Percentiles rank a stretch among this genome's conserved stretches.
These are phyloP conservation scores for Epichloe aotearoae DNA, from an alignment of 2,329 filamentous ascomycete species.

Conservation along the genomic window DNA sequence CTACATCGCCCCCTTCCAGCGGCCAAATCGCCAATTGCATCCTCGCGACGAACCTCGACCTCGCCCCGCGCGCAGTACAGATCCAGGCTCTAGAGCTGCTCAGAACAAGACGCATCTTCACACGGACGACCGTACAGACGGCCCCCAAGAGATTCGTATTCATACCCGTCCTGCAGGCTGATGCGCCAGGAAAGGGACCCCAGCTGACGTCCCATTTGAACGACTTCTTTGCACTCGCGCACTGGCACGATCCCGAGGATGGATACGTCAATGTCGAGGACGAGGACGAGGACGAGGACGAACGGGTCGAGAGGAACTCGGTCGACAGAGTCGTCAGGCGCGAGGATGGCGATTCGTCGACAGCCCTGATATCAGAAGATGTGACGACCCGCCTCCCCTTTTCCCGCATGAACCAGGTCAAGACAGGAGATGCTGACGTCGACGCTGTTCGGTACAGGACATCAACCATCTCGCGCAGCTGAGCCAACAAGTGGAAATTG, in stretches of 20 bases:
- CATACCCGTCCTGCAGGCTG: conserved; percentile 52
- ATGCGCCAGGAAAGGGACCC: conserved; percentile 28
- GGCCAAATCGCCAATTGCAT: conserved; percentile 63
- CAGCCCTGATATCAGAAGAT: conserved; percentile 27
- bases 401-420: too few species aligned
- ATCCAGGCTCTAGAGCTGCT: conserved; percentile 70
- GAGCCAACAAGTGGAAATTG: conserved; percentile 46
- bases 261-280: conserved; percentile 67
- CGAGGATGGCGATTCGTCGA: conserved; percentile 9
- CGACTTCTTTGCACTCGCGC: conserved; percentile 77
- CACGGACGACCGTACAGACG: conserved; percentile 56
- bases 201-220: conserved; percentile 50
- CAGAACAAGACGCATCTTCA: conserved; percentile 64
- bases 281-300: conserved; percentile 41
- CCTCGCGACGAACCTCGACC: conserved; percentile 67
- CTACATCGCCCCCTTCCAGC: conserved; percentile 17
- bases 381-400: conserved; percentile 19
- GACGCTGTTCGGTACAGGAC: conserved; percentile 21
- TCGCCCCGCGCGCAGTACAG: conserved; percentile 62
- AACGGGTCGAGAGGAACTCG: conserved; percentile 17
- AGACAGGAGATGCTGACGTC: background rate
- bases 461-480: conserved; percentile 48
- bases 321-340: conserved; percentile 32
- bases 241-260: conserved; percentile 63
- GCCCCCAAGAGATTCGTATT: conserved; percentile 72